Percentiles rank a stretch among this genome's conserved stretches.
Evolutionary conservation across 73 alveolate species (phyloP).

Genomic region (Durusdinium trenchii): DNA sequence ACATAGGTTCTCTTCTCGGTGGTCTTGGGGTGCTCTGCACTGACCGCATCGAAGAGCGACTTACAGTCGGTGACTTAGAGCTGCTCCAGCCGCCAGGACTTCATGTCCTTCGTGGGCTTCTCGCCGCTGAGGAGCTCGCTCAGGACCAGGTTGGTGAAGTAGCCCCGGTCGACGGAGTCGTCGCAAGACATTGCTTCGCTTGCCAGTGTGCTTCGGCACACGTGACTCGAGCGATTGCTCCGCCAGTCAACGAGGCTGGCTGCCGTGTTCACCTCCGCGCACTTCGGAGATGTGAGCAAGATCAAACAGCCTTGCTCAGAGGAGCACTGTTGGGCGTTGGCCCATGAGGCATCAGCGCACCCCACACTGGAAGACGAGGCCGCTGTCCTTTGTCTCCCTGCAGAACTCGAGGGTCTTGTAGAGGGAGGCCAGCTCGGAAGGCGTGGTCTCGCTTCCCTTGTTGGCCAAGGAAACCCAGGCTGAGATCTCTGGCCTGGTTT

Average conservation of each 20-base stretch:
- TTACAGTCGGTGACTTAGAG: slow-evolving; percentile 16
- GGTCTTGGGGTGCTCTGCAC: neutral
- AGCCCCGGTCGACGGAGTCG: neutral
- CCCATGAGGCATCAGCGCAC: neutral
- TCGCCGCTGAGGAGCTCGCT: neutral
- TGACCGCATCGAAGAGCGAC: neutral
- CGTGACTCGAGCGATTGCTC: neutral
- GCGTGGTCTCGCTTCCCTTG: neutral
- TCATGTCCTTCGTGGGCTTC: too few relatives aligned
- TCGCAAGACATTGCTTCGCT: neutral
- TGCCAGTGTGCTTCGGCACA: neutral
- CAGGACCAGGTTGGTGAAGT: neutral
- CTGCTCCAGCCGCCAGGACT: neutral
- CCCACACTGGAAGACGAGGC: neutral
- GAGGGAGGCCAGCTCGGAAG: neutral
- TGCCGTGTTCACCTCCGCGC: too few relatives aligned
- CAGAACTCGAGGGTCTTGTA: neutral
- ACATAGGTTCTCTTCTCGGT: neutral
- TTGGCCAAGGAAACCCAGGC: neutral
- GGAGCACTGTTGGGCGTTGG: neutral
- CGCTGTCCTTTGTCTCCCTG: neutral
- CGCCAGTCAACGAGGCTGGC: neutral
- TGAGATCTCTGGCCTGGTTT: neutral
- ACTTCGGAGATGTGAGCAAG: neutral
- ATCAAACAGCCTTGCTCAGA: neutral